Evolutionary conservation across 768 basidiomycete species (phyloP).

Genomic region (Phallus indusiatus): DNA sequence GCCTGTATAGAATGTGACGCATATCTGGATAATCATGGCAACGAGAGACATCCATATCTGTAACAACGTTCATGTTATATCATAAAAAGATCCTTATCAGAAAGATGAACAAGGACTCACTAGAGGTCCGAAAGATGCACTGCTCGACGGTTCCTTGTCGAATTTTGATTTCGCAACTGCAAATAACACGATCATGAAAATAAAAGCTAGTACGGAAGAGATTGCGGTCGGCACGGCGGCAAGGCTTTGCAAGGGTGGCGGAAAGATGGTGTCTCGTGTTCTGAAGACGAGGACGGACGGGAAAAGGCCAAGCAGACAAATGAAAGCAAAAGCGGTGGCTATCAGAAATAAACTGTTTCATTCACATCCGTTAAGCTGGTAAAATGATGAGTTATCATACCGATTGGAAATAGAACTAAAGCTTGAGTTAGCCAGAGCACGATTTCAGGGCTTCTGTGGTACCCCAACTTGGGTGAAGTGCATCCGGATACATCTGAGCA

Average conservation of each 20-base stretch:
- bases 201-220: constrained; percentile 14
- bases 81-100: background rate
- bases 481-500: constrained; percentile 15
- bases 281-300: constrained; percentile 11
- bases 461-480: constrained; percentile 14
- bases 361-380: background rate
- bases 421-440: constrained; percentile 13
- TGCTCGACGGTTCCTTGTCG: constrained; percentile 11
- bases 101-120: background rate
- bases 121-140: constrained; percentile 11
- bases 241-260: constrained; percentile 15
- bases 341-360: background rate
- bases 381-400: constrained; percentile 12
- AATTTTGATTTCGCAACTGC: constrained; percentile 14
- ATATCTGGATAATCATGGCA: background rate
- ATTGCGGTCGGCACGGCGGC: constrained; percentile 14
- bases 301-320: constrained; percentile 11
- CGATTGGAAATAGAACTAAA: constrained; percentile 16
- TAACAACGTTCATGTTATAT: background rate
- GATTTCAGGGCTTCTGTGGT: constrained; percentile 14
- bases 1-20: constrained; percentile 3
- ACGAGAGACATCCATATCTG: constrained; percentile 6
- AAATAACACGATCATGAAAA: constrained; percentile 14
- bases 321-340: constrained; percentile 16
- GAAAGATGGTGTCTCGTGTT: constrained; percentile 12